phyloP scores from a whole-genome alignment of 2,329 filamentous ascomycete species.

The Xylariaceae sp. region DNA sequence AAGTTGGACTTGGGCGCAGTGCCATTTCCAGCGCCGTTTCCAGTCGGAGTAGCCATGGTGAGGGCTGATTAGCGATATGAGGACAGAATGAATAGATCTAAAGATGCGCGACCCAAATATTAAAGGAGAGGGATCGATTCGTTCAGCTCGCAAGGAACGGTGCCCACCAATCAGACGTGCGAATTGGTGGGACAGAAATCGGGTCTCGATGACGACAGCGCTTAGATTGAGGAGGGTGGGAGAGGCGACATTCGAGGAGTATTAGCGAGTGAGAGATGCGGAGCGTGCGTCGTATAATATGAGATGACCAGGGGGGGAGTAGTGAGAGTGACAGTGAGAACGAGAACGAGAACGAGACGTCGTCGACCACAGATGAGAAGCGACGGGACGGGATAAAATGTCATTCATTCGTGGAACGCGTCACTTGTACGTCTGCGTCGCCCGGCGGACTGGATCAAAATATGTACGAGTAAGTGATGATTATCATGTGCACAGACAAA shows the following conservation, averaged over 20 bases:
- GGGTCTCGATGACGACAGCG: conserved; percentile 6
- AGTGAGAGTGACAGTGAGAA: neutral
- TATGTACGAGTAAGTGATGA: neutral
- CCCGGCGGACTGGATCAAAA: neutral
- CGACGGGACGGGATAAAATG: neutral
- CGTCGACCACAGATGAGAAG: too few species aligned
- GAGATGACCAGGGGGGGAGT: neutral
- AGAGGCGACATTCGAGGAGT: conserved; percentile 11
- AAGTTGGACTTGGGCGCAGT: conserved; percentile 38
- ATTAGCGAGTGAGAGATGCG: neutral
- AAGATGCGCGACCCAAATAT: neutral
- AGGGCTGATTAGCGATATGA: neutral
- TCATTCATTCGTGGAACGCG: neutral
- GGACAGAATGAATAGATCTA: neutral
- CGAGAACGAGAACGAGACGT: too few species aligned
- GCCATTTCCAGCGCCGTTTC: conserved; percentile 8
- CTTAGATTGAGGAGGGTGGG: conserved; percentile 3
- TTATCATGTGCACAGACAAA: conserved; percentile 4
- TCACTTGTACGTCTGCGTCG: too few species aligned
- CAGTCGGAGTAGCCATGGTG: conserved; percentile 24
- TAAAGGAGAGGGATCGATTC: neutral
- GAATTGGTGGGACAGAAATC: neutral
- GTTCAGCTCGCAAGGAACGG: neutral
- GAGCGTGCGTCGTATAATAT: neutral
- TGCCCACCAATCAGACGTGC: conserved; percentile 4